Percentiles rank a stretch among this genome's conserved stretches.
Conservation (phyloP, 192 early-diverging fungal species). For the Coemansia sp. region DNA sequence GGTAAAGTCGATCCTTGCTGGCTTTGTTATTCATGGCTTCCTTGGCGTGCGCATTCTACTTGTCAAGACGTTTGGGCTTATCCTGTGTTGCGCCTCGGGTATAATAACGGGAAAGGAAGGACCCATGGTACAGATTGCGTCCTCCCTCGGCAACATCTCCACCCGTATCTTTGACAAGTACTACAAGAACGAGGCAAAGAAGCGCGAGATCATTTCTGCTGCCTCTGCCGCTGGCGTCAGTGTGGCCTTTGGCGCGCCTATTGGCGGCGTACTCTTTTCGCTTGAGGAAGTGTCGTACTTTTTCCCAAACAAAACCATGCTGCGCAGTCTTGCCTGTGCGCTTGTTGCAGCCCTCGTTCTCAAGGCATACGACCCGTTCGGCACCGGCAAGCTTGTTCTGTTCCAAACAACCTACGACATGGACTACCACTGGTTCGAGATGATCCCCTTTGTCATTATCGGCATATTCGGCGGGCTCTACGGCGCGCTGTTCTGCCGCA, state of each 20-base stretch:
- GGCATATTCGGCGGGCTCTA: constrained; percentile 77
- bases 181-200: constrained; percentile 88
- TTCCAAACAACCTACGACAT: constrained; percentile 65
- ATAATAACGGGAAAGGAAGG: constrained; percentile 91
- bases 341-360: constrained; percentile 58
- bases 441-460: constrained; percentile 64
- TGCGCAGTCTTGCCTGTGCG: constrained; percentile 70
- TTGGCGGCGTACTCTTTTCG: constrained; percentile 93
- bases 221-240: constrained; percentile 90
- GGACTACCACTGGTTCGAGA: constrained; percentile 73
- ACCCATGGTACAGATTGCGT: constrained; percentile 90
- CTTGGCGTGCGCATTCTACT: constrained; percentile 85
- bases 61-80: constrained; percentile 87
- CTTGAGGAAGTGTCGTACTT: constrained; percentile 92
- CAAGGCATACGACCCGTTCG: constrained; percentile 61
- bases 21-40: constrained; percentile 93
- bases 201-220: constrained; percentile 91
- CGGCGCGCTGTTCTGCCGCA: constrained; percentile 76
- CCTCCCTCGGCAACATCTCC: constrained; percentile 85
- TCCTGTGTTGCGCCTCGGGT: constrained; percentile 81
- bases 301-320: constrained; percentile 64
- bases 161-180: constrained; percentile 89
- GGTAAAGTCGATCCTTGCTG: constrained; percentile 92
- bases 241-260: constrained; percentile 95
- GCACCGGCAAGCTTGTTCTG: constrained; percentile 57